Percentiles rank a stretch among this genome's conserved stretches.
Conservation (phyloP, 2,329 filamentous ascomycete species). For the Tolypocladium sp. region DNA sequence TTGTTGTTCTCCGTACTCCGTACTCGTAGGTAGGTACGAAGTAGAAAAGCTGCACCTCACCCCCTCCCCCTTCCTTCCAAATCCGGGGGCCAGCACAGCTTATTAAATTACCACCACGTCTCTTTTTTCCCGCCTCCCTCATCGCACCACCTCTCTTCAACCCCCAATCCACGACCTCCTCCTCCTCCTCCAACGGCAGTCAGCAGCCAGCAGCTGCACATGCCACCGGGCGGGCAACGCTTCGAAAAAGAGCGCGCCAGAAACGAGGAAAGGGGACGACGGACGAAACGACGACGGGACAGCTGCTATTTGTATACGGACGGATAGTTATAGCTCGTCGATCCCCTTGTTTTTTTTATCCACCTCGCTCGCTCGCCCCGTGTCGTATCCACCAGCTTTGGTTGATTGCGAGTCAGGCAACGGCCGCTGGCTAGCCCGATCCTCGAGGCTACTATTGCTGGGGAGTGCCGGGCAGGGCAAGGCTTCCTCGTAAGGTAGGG, state of each 20-base stretch:
- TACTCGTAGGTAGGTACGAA: neutral
- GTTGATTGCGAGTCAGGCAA: neutral
- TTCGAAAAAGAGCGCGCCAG: neutral
- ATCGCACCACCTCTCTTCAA: neutral
- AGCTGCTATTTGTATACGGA: neutral
- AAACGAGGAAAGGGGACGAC: neutral
- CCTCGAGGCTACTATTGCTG: neutral
- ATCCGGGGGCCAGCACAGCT: neutral
- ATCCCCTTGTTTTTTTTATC: neutral
- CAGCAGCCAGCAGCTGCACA: neutral
- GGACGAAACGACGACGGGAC: neutral
- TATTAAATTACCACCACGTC: neutral
- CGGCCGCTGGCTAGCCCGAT: neutral
- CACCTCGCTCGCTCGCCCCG: neutral
- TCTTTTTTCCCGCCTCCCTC: neutral
- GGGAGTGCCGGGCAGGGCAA: neutral
- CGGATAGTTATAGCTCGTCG: neutral
- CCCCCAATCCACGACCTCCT: neutral
- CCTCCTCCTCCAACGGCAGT: neutral
- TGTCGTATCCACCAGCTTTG: neutral
- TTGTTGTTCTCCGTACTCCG: too few species aligned
- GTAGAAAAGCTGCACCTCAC: neutral
- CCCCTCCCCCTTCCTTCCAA: neutral
- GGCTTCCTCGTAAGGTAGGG: neutral
- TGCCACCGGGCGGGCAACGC: neutral